These are phyloP conservation scores for Flaveria brownii DNA, from an alignment of 129 eudicot genomes.

Conservation along the genomic window DNA sequence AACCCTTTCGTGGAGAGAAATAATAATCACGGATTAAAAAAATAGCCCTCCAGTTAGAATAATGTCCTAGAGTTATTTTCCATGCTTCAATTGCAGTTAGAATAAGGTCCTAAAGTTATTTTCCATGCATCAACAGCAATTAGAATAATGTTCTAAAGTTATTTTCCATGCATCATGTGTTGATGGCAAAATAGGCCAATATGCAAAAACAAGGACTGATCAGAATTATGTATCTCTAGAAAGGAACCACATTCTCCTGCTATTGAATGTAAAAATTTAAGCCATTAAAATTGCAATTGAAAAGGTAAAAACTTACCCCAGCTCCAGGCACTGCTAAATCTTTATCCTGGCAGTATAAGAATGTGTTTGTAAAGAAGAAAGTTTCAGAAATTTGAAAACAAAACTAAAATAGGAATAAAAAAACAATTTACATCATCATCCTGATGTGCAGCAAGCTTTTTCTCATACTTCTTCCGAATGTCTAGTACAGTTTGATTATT, in stretches of 20 bases:
- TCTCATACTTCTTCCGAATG: slow-evolving; percentile 92
- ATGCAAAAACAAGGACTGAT: background rate
- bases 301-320: slow-evolving; percentile 57
- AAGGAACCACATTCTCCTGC: slow-evolving; percentile 6
- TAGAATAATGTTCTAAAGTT: background rate
- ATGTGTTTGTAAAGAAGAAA: slow-evolving; percentile 9
- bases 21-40: background rate
- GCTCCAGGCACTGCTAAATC: slow-evolving; percentile 91
- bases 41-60: background rate
- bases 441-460: slow-evolving; percentile 82
- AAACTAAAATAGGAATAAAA: background rate
- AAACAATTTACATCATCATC: slow-evolving; percentile 51
- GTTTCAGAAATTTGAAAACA: slow-evolving; percentile 7
- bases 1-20: background rate
- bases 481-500: slow-evolving; percentile 60
- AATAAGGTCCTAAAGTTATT: background rate
- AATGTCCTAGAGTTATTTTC: background rate
- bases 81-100: too few species aligned
- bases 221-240: slow-evolving; percentile 14
- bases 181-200: slow-evolving; percentile 8
- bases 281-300: slow-evolving; percentile 2
- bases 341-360: slow-evolving; percentile 56
- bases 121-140: background rate
- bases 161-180: background rate
- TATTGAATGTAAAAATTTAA: background rate